Percentiles rank a stretch among this genome's conserved stretches.
Evolutionary conservation across 2,329 filamentous ascomycete species (phyloP).

Genomic region (Xylaria arbuscula): DNA sequence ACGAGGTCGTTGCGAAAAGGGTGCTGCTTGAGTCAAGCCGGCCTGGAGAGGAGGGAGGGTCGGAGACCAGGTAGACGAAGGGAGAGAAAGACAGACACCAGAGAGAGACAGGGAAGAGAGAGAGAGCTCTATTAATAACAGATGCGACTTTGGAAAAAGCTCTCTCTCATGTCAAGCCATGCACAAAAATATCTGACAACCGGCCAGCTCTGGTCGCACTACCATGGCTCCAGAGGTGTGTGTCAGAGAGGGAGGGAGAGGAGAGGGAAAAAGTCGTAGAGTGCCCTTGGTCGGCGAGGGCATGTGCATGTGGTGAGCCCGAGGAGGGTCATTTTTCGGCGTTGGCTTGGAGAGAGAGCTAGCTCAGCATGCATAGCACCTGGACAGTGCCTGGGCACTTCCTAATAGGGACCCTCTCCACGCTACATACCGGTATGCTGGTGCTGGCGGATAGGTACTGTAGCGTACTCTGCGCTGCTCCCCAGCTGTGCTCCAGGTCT

Average conservation of each 20-base stretch:
- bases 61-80: slow-evolving; percentile 3
- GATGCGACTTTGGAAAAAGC: slow-evolving; percentile 44
- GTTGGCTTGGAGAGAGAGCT: slow-evolving; percentile 22
- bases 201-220: slow-evolving; percentile 38
- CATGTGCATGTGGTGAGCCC: slow-evolving; percentile 24
- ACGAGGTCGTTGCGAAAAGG: slow-evolving; percentile 16
- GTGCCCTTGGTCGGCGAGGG: slow-evolving; percentile 37
- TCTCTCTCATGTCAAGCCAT: slow-evolving; percentile 49
- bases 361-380: slow-evolving; percentile 11
- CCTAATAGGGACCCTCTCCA: background rate
- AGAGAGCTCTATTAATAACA: slow-evolving; percentile 48
- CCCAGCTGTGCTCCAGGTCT: background rate
- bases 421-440: too few species aligned
- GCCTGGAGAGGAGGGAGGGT: slow-evolving; percentile 15
- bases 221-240: slow-evolving; percentile 44
- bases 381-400: background rate
- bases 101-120: background rate
- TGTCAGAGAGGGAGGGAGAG: slow-evolving; percentile 30
- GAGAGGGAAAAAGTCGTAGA: slow-evolving; percentile 34
- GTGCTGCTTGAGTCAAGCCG: slow-evolving; percentile 37
- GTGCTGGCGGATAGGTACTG: too few species aligned
- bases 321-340: slow-evolving; percentile 44
- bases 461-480: background rate
- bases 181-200: slow-evolving; percentile 46
- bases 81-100: background rate